Evolutionary conservation across 805 yeast species (phyloP).

Genomic region (Scheffersomyces amazonensis): DNA sequence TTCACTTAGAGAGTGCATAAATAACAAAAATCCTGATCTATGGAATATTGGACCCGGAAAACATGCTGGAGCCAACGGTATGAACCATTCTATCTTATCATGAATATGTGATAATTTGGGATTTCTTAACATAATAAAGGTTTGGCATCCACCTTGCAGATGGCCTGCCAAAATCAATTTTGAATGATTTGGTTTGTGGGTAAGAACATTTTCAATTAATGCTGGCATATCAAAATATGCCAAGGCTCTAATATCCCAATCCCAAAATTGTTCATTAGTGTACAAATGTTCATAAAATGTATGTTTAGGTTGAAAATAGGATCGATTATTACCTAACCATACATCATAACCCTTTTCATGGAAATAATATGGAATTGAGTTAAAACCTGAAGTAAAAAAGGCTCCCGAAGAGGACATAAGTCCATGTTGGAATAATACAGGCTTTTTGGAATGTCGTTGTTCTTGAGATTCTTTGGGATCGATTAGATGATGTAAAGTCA

Average conservation of each 20-base stretch:
- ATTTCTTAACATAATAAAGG: slow-evolving; percentile 63
- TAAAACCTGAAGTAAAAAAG: slow-evolving; percentile 76
- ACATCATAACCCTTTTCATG: slow-evolving; percentile 67
- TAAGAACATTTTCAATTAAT: slow-evolving; percentile 59
- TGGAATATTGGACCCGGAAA: slow-evolving; percentile 79
- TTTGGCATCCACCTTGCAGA: slow-evolving; percentile 92
- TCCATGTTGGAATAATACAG: slow-evolving; percentile 82
- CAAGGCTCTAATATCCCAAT: slow-evolving; percentile 89
- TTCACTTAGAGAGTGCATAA: slow-evolving; percentile 54
- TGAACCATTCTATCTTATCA: slow-evolving; percentile 59
- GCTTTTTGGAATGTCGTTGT: slow-evolving; percentile 41
- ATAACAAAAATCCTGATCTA: slow-evolving; percentile 56
- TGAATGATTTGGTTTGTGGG: slow-evolving; percentile 33
- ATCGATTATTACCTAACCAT: slow-evolving; percentile 89
- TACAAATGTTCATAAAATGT: slow-evolving; percentile 25
- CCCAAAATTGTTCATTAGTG: slow-evolving; percentile 67
- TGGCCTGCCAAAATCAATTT: slow-evolving; percentile 73
- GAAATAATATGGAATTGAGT: slow-evolving; percentile 66
- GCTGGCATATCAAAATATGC: slow-evolving; percentile 76
- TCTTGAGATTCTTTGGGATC: slow-evolving; percentile 41
- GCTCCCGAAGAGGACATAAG: slow-evolving; percentile 85
- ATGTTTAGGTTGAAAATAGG: slow-evolving; percentile 79
- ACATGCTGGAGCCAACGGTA: slow-evolving; percentile 88
- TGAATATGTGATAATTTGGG: slow-evolving; percentile 33
- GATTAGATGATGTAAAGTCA: slow-evolving; percentile 62